A percentile compares a stretch with the other conserved stretches of the same genome.
phyloP scores from a whole-genome alignment of 371 early-diverging fungal genomes.

The Mucor velutinosus region DNA sequence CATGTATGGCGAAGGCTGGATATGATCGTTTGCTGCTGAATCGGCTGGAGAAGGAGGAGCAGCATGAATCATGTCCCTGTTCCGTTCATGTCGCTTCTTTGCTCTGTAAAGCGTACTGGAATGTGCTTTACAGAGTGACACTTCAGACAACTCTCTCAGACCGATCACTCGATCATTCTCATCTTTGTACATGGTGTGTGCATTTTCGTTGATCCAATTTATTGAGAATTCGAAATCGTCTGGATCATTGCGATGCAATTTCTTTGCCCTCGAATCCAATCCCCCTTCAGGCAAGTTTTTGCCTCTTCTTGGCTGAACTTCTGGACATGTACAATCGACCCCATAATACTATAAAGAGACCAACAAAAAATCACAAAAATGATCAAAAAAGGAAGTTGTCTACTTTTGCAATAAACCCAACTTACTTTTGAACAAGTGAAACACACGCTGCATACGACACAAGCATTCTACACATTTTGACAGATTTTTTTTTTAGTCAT shows the following conservation, averaged over 20 bases:
- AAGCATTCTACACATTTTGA: conserved; percentile 18
- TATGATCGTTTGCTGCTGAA: conserved; percentile 10
- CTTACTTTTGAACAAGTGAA: conserved; percentile 33
- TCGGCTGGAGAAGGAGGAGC: conserved; percentile 23
- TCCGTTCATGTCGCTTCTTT: conserved; percentile 33
- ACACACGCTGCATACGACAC: conserved; percentile 27
- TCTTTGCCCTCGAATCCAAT: conserved; percentile 40
- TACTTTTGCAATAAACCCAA: not conserved
- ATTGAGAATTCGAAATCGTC: conserved; percentile 39
- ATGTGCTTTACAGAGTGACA: conserved; percentile 43
- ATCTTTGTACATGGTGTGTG: conserved; percentile 27
- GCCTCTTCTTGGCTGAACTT: conserved; percentile 37
- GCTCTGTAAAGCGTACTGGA: conserved; percentile 40
- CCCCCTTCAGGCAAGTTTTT: conserved; percentile 36
- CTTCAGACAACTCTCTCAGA: conserved; percentile 24
- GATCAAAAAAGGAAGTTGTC: not conserved
- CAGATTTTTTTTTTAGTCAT: not conserved
- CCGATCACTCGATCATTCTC: conserved; percentile 15
- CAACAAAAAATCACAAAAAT: not conserved
- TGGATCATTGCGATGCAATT: conserved; percentile 19
- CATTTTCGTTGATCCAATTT: conserved; percentile 33
- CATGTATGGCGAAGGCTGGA: not conserved
- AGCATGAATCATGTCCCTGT: conserved; percentile 7
- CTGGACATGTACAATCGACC: conserved; percentile 27
- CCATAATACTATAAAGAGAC: conserved; percentile 41